Evolutionary conservation across 2,329 filamentous ascomycete species (phyloP), one percentile per base, ranked within the genome.

Genomic region (Cordyceps cateniannulata): DNA sequence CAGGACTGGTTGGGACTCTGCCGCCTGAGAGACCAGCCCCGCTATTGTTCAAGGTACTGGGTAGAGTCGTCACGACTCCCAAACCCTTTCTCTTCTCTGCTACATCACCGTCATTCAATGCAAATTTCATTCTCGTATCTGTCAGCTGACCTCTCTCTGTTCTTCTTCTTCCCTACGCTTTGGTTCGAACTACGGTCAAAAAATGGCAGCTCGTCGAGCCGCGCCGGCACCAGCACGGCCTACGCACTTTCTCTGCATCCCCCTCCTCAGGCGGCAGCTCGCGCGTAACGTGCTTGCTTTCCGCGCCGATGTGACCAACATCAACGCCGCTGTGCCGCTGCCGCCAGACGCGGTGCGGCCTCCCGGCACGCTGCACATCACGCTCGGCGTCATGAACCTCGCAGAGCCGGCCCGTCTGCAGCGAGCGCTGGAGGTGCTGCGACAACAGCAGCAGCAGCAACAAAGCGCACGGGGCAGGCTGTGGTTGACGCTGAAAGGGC

Each of bases 311-410:
- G 80, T 88, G 38, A 78, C 77, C 1, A 73, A 71, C 61, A 66
- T 74, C 56, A 68, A 74, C 61, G 72, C 76, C 64, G 73, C 76
- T 62, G 77, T 77, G 6, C 55, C 55, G 20, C 75, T 93, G 10
- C 88, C 89, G 0, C 71, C 77, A 35, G 81, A 81, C 59, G 91
- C 91, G 1, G 76, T 96, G 55, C 80, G 92, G 29, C 91, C 91
- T 0, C 74, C 90, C 0, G 90, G 90, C 0, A 92, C 91, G 1
- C 74, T 97, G 52, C 93, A 98, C 73, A 77, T 96, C 3, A 97
- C 93, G 0, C 79, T 97, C 0, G 93, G 92, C 0, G 89, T 96
- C 1, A 93, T 97, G 89, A 88, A 83, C 65, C 81, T 96, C 10
- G 73, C 78, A 3, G 78, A 76, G 2, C 73, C 77, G 3, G 77